Conservation (phyloP, 2,329 filamentous ascomycete species). For the Fusarium sp. region DNA sequence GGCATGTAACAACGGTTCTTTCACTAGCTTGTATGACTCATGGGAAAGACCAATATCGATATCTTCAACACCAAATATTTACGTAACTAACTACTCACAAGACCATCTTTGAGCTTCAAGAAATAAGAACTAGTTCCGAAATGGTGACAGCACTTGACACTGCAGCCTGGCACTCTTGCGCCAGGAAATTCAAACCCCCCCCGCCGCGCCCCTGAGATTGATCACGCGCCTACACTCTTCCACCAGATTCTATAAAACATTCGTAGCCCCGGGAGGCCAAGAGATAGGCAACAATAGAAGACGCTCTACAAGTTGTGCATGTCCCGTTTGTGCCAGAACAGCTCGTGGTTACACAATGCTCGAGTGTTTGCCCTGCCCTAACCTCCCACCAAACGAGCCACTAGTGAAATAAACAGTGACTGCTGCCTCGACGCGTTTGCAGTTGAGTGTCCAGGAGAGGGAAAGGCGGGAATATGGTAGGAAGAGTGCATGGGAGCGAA, state of each 20-base stretch:
- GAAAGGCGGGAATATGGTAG: accelerated
- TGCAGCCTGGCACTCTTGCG: neutral
- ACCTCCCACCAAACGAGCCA: neutral
- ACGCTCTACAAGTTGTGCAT: accelerated
- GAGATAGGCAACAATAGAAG: neutral
- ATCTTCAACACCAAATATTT: neutral
- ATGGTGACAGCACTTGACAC: neutral
- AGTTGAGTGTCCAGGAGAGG: accelerated
- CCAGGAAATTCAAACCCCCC: neutral
- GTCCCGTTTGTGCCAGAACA: neutral
- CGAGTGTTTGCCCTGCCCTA: conserved; percentile 20
- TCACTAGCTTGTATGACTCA: neutral
- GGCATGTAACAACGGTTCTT: too few relatives aligned
- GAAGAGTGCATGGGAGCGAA: neutral
- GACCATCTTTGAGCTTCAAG: neutral
- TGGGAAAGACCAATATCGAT: neutral
- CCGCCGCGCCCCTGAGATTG: neutral
- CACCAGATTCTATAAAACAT: neutral
- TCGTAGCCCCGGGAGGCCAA: neutral
- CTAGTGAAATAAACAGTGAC: neutral
- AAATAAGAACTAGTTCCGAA: neutral
- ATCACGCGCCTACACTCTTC: conserved; percentile 5
- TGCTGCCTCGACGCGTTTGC: neutral
- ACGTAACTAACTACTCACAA: neutral
- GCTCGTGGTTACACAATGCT: neutral